phyloP scores from a whole-genome alignment of 129 eudicot species.

The Silybum marianum region DNA sequence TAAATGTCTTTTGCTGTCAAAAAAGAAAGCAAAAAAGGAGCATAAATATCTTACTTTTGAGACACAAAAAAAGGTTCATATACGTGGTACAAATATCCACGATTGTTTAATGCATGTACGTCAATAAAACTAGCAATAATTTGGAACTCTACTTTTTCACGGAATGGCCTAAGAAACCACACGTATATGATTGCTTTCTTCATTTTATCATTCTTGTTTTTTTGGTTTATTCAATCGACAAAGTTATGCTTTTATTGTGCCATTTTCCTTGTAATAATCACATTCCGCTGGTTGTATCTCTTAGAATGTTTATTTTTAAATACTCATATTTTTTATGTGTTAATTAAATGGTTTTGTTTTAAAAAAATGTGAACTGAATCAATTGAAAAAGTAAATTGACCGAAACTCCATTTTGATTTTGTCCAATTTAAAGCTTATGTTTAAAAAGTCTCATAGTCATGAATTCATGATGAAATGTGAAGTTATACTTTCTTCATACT shows the following conservation, averaged over 20 bases:
- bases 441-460: too few relatives aligned
- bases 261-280: constrained; percentile 16
- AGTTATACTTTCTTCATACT: not conserved
- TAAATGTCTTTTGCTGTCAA: too few relatives aligned
- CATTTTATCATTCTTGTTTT: not conserved
- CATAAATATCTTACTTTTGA: not conserved
- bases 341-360: not conserved
- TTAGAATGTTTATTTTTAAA: not conserved
- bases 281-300: not conserved
- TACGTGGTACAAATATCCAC: constrained; percentile 19
- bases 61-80: not conserved
- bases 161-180: constrained; percentile 5
- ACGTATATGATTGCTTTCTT: constrained; percentile 6
- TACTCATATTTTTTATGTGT: not conserved
- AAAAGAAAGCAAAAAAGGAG: not conserved
- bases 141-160: constrained; percentile 14
- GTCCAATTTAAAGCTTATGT: not conserved
- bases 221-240: not conserved
- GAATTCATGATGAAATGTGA: not conserved
- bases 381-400: not conserved
- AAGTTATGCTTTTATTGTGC: not conserved
- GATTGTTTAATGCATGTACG: constrained; percentile 3
- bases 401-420: not conserved
- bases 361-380: not conserved
- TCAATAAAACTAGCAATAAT: constrained; percentile 27